These are phyloP conservation scores for Xylariaceae sp. DNA, from an alignment of 2,329 filamentous ascomycete genomes.

Conservation along the genomic window DNA sequence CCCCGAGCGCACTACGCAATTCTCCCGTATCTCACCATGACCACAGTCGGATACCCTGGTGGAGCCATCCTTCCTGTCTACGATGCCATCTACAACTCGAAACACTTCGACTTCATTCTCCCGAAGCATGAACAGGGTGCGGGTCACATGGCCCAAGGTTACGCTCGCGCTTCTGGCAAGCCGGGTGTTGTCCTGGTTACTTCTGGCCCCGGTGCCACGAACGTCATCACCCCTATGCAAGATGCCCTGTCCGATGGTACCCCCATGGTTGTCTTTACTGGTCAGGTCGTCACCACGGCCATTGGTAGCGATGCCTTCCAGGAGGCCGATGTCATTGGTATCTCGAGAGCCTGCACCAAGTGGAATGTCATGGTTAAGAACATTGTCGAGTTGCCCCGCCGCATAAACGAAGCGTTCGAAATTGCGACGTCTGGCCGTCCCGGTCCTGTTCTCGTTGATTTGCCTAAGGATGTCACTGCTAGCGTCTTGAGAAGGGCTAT, in stretches of 20 bases:
- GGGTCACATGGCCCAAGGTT: slow-evolving; percentile 97
- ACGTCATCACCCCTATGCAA: slow-evolving; percentile 93
- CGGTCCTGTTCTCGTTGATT: slow-evolving; percentile 88
- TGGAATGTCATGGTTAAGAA: slow-evolving; percentile 99
- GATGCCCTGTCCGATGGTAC: slow-evolving; percentile 94
- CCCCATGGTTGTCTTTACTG: slow-evolving; percentile 90
- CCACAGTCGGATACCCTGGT: slow-evolving; percentile 77
- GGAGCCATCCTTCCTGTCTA: slow-evolving; percentile 97
- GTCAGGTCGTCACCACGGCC: slow-evolving; percentile 82
- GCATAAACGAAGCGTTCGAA: slow-evolving; percentile 97
- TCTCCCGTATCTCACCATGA: slow-evolving; percentile 5
- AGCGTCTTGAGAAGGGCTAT: slow-evolving; percentile 78
- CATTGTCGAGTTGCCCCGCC: slow-evolving; percentile 82
- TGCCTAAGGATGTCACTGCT: slow-evolving; percentile 94
- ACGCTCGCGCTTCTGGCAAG: slow-evolving; percentile 87
- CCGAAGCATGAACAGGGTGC: slow-evolving; percentile 96
- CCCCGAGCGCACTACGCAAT: not conserved
- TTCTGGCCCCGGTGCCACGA: slow-evolving; percentile 92
- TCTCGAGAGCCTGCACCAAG: slow-evolving; percentile 92
- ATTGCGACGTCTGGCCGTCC: slow-evolving; percentile 93
- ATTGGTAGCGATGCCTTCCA: slow-evolving; percentile 97
- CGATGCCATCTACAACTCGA: slow-evolving; percentile 97
- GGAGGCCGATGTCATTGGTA: slow-evolving; percentile 90
- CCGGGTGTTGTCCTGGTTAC: slow-evolving; percentile 95
- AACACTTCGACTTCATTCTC: slow-evolving; percentile 92